Evolutionary conservation across 2,329 filamentous ascomycete genomes (phyloP).

Genomic region (Verticillium tricorpus): DNA sequence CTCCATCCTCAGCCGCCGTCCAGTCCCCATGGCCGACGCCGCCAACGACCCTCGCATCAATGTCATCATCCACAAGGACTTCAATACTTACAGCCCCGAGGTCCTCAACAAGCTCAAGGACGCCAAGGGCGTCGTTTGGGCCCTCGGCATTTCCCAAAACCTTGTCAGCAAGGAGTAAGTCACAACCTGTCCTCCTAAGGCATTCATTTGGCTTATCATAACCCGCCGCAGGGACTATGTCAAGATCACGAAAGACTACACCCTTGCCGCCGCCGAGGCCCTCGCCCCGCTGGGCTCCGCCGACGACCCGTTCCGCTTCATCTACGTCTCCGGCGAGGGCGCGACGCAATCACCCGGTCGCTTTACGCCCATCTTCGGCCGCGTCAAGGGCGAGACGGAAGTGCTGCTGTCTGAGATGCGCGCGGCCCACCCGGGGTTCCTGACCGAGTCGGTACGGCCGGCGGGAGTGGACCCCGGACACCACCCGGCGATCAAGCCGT

Average conservation of each 20-base stretch:
- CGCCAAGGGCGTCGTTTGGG: conserved; percentile 69
- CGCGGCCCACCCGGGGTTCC: conserved; percentile 39
- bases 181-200: not conserved
- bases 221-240: conserved; percentile 48
- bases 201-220: not conserved
- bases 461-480: conserved; percentile 47
- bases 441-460: conserved; percentile 54
- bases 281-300: conserved; percentile 44
- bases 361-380: conserved; percentile 54
- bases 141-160: conserved; percentile 60
- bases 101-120: conserved; percentile 57
- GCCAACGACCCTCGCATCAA: conserved; percentile 54
- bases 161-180: conserved; percentile 54
- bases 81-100: conserved; percentile 51
- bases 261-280: conserved; percentile 58
- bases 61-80: conserved; percentile 67
- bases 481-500: conserved; percentile 37
- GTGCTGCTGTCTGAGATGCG: conserved; percentile 49
- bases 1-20: conserved; percentile 62
- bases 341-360: conserved; percentile 52
- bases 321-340: conserved; percentile 64
- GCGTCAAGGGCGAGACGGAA: conserved; percentile 66
- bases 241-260: conserved; percentile 63
- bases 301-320: conserved; percentile 58
- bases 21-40: conserved; percentile 58